Evolutionary conservation across 2,329 filamentous ascomycete genomes (phyloP).

Genomic region (Ascomycota sp.): DNA sequence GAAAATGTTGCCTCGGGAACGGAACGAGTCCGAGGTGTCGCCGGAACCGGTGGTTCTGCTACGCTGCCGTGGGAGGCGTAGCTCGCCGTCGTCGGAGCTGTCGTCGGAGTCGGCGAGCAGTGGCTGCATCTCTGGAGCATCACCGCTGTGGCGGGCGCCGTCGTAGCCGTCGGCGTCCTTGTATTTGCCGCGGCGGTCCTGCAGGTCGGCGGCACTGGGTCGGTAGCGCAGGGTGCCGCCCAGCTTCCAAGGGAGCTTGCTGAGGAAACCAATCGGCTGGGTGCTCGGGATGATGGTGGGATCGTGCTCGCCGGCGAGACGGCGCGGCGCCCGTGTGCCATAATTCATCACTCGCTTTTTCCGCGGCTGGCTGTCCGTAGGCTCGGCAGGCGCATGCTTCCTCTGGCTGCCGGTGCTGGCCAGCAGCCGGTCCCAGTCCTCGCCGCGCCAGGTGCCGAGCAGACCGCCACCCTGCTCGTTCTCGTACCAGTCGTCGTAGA

Average conservation of each 20-base stretch:
- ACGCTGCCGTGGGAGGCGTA: conserved; percentile 26
- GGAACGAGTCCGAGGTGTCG: conserved; percentile 66
- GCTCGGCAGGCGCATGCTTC: conserved; percentile 12
- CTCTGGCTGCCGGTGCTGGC: conserved; percentile 40
- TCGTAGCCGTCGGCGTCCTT: no score
- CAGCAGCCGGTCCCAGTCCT: conserved; percentile 70
- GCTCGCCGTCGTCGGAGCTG: conserved; percentile 10
- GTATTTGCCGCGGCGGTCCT: conserved; percentile 54
- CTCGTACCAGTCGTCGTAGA: conserved; percentile 92
- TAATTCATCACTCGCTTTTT: conserved; percentile 79
- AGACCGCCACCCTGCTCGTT: conserved; percentile 35
- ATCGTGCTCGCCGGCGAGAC: conserved; percentile 41
- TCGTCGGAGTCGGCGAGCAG: conserved; percentile 28
- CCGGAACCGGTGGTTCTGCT: conserved; percentile 65
- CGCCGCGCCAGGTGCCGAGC: conserved; percentile 53
- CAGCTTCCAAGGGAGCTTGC: conserved; percentile 65
- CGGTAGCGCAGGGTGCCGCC: conserved; percentile 71
- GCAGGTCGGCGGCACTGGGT: conserved; percentile 74
- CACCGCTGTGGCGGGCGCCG: no score
- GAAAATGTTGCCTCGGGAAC: conserved; percentile 77
- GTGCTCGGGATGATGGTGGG: conserved; percentile 81
- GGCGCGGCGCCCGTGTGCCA: conserved; percentile 40
- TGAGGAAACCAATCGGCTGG: conserved; percentile 67
- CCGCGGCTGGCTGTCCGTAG: conserved; percentile 41
- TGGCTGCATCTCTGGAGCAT: conserved; percentile 57